Percentiles rank a stretch among this genome's conserved stretches.
Conservation (phyloP, 371 early-diverging fungal genomes). For the Lichtheimia ornata region DNA sequence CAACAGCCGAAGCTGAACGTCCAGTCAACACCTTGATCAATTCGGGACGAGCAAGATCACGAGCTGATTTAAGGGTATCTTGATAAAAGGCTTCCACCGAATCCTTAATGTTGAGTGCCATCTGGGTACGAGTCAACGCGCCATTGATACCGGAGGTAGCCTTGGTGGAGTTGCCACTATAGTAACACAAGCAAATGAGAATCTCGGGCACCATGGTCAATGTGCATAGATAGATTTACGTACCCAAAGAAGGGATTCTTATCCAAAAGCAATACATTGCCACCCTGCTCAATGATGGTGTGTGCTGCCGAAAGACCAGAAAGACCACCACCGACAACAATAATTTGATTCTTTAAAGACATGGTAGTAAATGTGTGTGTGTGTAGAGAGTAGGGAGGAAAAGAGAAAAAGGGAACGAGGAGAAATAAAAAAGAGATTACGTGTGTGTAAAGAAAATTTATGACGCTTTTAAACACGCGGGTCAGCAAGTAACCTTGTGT, state of each 20-base stretch:
- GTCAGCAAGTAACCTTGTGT: slow-evolving; percentile 3
- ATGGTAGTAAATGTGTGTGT: slow-evolving; percentile 12
- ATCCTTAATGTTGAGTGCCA: slow-evolving; percentile 72
- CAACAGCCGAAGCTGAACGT: slow-evolving; percentile 85
- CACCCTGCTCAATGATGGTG: slow-evolving; percentile 84
- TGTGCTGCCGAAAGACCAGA: slow-evolving; percentile 90
- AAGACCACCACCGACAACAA: slow-evolving; percentile 92
- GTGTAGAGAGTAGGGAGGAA: slow-evolving; percentile 8
- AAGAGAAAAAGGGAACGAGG: slow-evolving; percentile 7
- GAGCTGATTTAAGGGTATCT: slow-evolving; percentile 88
- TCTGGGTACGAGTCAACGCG: slow-evolving; percentile 82
- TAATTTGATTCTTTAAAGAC: slow-evolving; percentile 65
- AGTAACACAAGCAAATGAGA: slow-evolving; percentile 11
- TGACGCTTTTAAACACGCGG: slow-evolving; percentile 6
- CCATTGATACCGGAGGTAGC: slow-evolving; percentile 98
- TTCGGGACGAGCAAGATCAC: slow-evolving; percentile 82
- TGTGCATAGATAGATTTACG: slow-evolving; percentile 10
- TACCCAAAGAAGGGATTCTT: slow-evolving; percentile 89
- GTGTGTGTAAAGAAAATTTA: slow-evolving; percentile 8
- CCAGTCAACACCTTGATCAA: slow-evolving; percentile 87
- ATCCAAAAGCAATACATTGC: slow-evolving; percentile 83
- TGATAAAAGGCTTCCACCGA: slow-evolving; percentile 85
- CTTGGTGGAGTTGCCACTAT: slow-evolving; percentile 89
- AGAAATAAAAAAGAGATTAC: slow-evolving; percentile 10
- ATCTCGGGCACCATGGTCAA: slow-evolving; percentile 3